Conservation (phyloP, 2,329 filamentous ascomycete genomes). For the Aspergillus sclerotialis region DNA sequence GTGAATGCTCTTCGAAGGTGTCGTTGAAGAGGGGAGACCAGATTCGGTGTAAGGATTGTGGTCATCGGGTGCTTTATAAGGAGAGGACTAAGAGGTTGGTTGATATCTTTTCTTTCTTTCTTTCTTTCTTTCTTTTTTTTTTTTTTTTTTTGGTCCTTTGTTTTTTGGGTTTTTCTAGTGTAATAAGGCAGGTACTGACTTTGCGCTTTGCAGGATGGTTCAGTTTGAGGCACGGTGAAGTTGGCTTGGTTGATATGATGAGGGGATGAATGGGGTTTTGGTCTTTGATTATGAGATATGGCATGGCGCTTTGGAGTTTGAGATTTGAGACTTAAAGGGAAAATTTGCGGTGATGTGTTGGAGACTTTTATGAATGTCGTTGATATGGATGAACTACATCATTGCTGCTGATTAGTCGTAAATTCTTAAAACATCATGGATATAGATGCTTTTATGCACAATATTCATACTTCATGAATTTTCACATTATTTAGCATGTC, state of each 20-base stretch:
- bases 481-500: too few species aligned
- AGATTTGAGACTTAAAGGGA: constrained; percentile 1
- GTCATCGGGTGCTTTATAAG: constrained; percentile 94
- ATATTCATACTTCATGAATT: too few species aligned
- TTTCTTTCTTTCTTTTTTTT: constrained; percentile 8
- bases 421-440: too few species aligned
- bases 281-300: constrained; percentile 24
- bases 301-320: constrained; percentile 25
- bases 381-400: neutral
- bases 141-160: constrained; percentile 3
- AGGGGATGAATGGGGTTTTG: constrained; percentile 5
- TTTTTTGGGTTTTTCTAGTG: too few species aligned
- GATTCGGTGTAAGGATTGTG: constrained; percentile 86
- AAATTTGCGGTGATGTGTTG: neutral
- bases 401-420: too few species aligned
- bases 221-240: constrained; percentile 88
- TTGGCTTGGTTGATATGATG: neutral
- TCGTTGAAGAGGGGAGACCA: constrained; percentile 69
- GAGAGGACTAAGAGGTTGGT: constrained; percentile 91
- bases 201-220: constrained; percentile 67
- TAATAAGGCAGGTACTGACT: constrained; percentile 3
- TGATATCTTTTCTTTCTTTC: too few species aligned
- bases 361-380: neutral
- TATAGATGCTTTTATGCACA: too few species aligned
- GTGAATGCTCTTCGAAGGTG: constrained; percentile 76